Conservation (phyloP, 495 filamentous ascomycete species). For the Neurospora sp. region DNA sequence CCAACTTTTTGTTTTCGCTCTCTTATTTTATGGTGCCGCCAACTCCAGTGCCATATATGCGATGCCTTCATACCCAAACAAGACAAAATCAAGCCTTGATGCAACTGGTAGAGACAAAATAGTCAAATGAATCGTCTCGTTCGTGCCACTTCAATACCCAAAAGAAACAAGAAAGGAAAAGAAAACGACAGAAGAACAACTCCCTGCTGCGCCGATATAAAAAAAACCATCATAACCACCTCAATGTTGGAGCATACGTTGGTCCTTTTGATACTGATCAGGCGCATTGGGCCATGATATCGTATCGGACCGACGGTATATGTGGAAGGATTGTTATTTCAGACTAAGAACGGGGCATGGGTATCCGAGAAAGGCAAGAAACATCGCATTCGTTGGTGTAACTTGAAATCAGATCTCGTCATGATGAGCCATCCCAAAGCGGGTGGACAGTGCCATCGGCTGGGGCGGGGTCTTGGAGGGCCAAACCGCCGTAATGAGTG, state of each 20-base stretch:
- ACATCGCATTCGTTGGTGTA: conserved; percentile 12
- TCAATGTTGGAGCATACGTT: neutral
- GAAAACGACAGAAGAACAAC: neutral
- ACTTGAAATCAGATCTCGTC: conserved; percentile 2
- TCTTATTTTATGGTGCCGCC: neutral
- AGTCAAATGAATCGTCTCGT: neutral
- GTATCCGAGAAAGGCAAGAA: conserved; percentile 13
- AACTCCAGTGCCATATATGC: neutral
- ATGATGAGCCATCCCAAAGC: conserved; percentile 25
- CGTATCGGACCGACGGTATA: neutral
- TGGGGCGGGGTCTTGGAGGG: conserved; percentile 20
- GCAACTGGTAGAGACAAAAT: neutral
- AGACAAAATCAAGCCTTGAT: neutral
- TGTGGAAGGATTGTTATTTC: neutral
- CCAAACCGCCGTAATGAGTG: conserved; percentile 15
- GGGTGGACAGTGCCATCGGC: conserved; percentile 16
- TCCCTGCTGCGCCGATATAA: neutral
- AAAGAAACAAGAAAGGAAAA: neutral
- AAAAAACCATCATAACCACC: neutral
- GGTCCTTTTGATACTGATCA: neutral
- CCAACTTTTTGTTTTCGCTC: neutral
- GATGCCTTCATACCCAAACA: neutral
- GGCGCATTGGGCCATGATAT: neutral
- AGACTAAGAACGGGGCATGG: conserved; percentile 1
- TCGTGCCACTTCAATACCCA: neutral